phyloP scores from a whole-genome alignment of 768 basidiomycete species.

The Gymnopilus junonius region DNA sequence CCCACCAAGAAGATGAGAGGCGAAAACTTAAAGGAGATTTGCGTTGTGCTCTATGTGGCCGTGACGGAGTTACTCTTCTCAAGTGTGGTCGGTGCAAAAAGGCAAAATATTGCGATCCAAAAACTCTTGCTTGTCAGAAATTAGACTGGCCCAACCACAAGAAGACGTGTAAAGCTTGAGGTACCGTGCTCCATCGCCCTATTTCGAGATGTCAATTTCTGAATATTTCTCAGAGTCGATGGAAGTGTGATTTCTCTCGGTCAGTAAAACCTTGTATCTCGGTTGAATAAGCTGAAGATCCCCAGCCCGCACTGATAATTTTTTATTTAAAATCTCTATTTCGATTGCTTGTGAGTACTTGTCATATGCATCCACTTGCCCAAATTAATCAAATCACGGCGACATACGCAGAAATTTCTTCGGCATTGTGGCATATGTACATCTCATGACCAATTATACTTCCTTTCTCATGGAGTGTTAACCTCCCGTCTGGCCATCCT shows the following conservation, averaged over 20 bases:
- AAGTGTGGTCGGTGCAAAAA: conserved; percentile 39
- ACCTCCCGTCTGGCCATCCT: background rate
- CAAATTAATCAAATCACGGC: background rate
- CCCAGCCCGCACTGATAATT: too few species aligned
- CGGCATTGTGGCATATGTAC: conserved; percentile 22
- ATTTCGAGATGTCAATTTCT: background rate
- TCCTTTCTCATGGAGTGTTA: conserved; percentile 6
- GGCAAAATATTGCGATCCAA: conserved; percentile 37
- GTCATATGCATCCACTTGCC: background rate
- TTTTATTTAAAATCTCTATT: too few species aligned
- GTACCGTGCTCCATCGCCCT: background rate
- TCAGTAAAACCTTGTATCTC: background rate
- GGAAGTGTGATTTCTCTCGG: background rate
- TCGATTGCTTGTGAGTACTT: background rate
- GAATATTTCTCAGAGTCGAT: background rate
- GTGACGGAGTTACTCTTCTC: conserved; percentile 28
- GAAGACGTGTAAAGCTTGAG: conserved; percentile 32
- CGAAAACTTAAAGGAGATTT: conserved; percentile 26
- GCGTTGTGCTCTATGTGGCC: conserved; percentile 41
- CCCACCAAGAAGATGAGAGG: conserved; percentile 36
- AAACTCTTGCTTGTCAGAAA: conserved; percentile 37
- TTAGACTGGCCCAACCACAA: conserved; percentile 47
- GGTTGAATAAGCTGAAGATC: background rate
- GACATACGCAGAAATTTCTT: conserved; percentile 16
- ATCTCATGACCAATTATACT: conserved; percentile 14